Percentiles rank a stretch among this genome's conserved stretches.
phyloP scores from a whole-genome alignment of 352 stramenopile genomes.

The Elongisporangium senticosum region DNA sequence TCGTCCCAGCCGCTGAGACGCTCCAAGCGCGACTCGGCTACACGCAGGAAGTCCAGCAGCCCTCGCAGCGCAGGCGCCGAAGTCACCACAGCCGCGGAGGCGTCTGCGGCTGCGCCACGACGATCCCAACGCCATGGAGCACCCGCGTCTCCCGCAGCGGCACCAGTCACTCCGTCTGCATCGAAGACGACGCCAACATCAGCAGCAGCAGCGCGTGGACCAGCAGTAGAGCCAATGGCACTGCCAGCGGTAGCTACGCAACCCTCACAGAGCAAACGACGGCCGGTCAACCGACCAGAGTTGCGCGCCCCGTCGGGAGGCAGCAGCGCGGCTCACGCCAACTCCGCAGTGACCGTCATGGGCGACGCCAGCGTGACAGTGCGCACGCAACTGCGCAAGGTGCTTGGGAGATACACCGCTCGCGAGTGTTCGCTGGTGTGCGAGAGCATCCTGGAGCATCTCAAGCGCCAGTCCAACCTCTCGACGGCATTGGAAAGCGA shows the following conservation, averaged over 20 bases:
- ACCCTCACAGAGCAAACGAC: conserved; percentile 2
- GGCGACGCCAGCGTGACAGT: conserved; percentile 11
- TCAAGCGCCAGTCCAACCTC: conserved; percentile 41
- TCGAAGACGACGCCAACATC: not conserved
- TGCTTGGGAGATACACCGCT: conserved; percentile 41
- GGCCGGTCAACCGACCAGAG: not conserved
- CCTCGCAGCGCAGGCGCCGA: conserved; percentile 1
- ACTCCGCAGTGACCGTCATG: conserved; percentile 4
- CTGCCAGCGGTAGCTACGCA: conserved; percentile 4
- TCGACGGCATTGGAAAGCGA: conserved; percentile 32
- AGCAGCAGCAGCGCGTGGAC: conserved; percentile 10
- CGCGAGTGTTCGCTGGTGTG: conserved; percentile 47
- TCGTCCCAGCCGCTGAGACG: conserved; percentile 13
- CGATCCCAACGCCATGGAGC: conserved; percentile 18
- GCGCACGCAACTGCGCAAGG: conserved; percentile 17
- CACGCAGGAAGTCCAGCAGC: conserved; percentile 13
- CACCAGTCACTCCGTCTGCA: conserved; percentile 7
- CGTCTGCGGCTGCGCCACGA: conserved; percentile 4
- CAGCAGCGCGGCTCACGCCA: not conserved
- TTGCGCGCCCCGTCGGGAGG: not conserved
- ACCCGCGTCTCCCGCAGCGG: not conserved
- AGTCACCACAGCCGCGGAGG: not conserved
- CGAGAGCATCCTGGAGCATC: conserved; percentile 44
- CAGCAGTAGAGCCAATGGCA: conserved; percentile 5
- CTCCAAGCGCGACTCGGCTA: conserved; percentile 31